Evolutionary conservation across 305 asterid species (phyloP).

Genomic region (Striga hermonthica): DNA sequence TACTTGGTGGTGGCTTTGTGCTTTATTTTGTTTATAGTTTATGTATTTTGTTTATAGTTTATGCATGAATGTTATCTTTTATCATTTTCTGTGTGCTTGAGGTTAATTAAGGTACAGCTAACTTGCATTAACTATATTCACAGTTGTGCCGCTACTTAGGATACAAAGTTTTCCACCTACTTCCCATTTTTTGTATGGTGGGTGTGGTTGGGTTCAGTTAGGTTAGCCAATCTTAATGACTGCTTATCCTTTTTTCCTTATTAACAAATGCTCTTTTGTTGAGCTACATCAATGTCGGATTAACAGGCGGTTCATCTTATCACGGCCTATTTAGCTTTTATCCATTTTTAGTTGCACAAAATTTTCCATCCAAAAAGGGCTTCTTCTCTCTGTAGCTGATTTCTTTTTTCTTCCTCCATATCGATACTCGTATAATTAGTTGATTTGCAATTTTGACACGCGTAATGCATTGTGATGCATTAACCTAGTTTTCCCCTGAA

Average conservation of each 20-base stretch:
- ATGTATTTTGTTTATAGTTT: constrained; percentile 21
- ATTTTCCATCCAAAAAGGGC: constrained; percentile 3
- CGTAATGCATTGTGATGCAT: constrained; percentile 18
- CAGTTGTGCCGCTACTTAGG: neutral
- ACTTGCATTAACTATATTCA: constrained; percentile 15
- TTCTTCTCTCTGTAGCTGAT: neutral
- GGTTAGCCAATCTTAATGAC: constrained; percentile 37
- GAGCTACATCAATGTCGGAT: constrained; percentile 20
- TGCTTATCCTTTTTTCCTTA: constrained; percentile 27
- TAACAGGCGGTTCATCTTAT: constrained; percentile 30
- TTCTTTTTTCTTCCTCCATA: neutral
- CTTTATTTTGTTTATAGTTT: constrained; percentile 15
- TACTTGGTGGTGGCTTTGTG: constrained; percentile 13
- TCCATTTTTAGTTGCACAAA: constrained; percentile 9
- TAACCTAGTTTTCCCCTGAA: constrained; percentile 9
- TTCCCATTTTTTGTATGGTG: constrained; percentile 29
- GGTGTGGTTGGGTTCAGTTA: constrained; percentile 39
- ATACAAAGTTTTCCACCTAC: constrained; percentile 17
- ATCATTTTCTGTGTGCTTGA: constrained; percentile 24
- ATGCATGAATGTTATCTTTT: constrained; percentile 19
- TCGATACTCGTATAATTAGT: neutral
- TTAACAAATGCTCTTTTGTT: constrained; percentile 10
- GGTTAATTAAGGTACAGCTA: constrained; percentile 27
- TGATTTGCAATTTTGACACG: constrained; percentile 3
- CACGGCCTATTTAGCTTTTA: constrained; percentile 28